Base-by-base conservation (phyloP, 805 yeast genomes). In the Metschnikowia drakensbergensis region DNA sequence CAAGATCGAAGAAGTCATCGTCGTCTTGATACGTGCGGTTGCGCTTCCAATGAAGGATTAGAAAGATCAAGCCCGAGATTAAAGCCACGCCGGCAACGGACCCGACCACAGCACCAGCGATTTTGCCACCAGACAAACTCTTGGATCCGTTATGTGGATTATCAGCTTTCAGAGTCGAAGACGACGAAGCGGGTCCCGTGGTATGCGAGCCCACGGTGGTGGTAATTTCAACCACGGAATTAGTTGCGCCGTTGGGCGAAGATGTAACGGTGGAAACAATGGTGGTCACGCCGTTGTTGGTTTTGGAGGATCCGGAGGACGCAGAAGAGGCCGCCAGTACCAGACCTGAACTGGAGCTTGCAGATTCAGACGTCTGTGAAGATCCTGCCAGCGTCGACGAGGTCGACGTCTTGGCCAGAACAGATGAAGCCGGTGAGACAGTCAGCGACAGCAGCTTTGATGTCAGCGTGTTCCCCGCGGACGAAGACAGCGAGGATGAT, bases 81-180 rank as follows among this genome's bases (percentile, higher is more conserved):
- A 59, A 33, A 22, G 62, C 70, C 6, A 60, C 67, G 5, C 77
- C 77, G 0, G 65, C 73, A 4, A 71, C 56, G 5, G 69, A 57
- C 4, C 76, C 77, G n/a, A 72, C 66, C 2, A 69, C 75, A 1
- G 67, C 67, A 7, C 77, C 77, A 3, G 70, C 76, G 42, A 72
- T 71, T 26, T 66, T 68, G 9, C 76, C 76, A 3, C 66, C 65
- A 2, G 73, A 65, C n/a, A 70, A 49, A 10, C 49, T 46, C 31
- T 29, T 31, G 29, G 50, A 42, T 27, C 43, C 32, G 11, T 32
- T 42, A 13, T 44, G 29, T 8, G 61, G 51, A 42, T 53, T 54
- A 13, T 39, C 45, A 27, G 50, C 25, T 8, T 49, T 44, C 6
- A 40, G 13, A 28, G 47, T 43, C 5, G 46, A 13, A 4, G 37